These are phyloP conservation scores for Saprolegnia diclina DNA, from an alignment of 352 stramenopile genomes.

Conservation along the genomic window DNA sequence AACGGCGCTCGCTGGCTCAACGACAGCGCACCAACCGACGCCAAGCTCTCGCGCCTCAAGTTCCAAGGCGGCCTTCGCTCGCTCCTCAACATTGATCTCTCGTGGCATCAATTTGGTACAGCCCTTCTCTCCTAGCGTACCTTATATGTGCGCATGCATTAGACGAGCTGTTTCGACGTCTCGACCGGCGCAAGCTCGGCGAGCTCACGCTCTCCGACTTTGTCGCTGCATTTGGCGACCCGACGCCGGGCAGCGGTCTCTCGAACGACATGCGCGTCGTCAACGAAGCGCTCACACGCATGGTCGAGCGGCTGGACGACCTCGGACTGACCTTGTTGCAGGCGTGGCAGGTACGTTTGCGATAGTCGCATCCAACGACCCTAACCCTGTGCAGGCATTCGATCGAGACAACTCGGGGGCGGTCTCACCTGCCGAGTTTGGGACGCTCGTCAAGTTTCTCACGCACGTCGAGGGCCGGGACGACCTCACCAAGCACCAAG, in stretches of 20 bases:
- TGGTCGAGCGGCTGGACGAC: slow-evolving; percentile 40
- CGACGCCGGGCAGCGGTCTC: slow-evolving; percentile 29
- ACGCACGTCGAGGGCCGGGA: slow-evolving; percentile 23
- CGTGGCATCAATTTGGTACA: slow-evolving; percentile 45
- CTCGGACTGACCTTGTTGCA: slow-evolving; percentile 45
- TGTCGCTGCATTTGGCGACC: slow-evolving; percentile 33
- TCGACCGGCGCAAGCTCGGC: slow-evolving; percentile 36
- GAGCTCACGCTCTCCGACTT: slow-evolving; percentile 43
- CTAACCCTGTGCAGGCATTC: slow-evolving; percentile 31
- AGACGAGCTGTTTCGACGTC: slow-evolving; percentile 42
- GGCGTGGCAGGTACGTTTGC: slow-evolving; percentile 37
- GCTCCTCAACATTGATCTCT: slow-evolving; percentile 39
- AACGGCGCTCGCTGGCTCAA: slow-evolving; percentile 26
- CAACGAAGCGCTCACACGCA: slow-evolving; percentile 41
- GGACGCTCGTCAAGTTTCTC: slow-evolving; percentile 43
- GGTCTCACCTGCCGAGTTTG: slow-evolving; percentile 49
- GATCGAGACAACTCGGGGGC: slow-evolving; percentile 41
- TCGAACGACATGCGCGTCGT: slow-evolving; percentile 38
- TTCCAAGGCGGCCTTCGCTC: slow-evolving; percentile 38
- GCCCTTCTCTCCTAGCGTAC: too few species aligned
- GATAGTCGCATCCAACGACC: neutral
- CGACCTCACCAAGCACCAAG: slow-evolving; percentile 41
- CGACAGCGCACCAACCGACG: neutral
- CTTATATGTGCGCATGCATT: neutral
- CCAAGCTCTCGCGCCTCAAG: slow-evolving; percentile 37